Evolutionary conservation across 2,329 filamentous ascomycete genomes (phyloP).

Genomic region (Apiospora marii): DNA sequence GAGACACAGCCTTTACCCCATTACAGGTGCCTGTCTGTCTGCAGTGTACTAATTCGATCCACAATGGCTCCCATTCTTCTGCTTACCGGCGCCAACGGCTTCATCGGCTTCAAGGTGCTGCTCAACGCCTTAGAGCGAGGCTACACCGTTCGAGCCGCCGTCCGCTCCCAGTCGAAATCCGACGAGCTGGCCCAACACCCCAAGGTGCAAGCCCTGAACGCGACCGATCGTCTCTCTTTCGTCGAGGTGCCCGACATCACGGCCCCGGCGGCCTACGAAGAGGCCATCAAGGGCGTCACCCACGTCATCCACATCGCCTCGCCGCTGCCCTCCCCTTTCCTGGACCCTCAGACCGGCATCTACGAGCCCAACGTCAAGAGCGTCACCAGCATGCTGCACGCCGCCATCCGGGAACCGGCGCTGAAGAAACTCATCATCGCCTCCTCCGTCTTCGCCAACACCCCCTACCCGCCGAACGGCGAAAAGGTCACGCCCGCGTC

Average conservation of each 20-base stretch:
- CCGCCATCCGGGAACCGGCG: slow-evolving; percentile 42
- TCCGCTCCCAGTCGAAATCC: slow-evolving; percentile 34
- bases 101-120: slow-evolving; percentile 41
- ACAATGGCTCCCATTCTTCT: slow-evolving; percentile 31
- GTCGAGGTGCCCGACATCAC: slow-evolving; percentile 48
- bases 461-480: slow-evolving; percentile 27
- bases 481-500: slow-evolving; percentile 25
- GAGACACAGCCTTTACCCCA: background rate
- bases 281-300: slow-evolving; percentile 47
- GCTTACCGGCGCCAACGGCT: slow-evolving; percentile 43
- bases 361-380: slow-evolving; percentile 45
- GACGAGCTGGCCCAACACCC: background rate
- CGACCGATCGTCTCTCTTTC: slow-evolving; percentile 33
- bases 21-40: background rate
- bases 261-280: slow-evolving; percentile 47
- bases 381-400: slow-evolving; percentile 46
- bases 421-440: slow-evolving; percentile 54
- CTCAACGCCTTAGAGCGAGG: slow-evolving; percentile 36
- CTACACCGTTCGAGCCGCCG: slow-evolving; percentile 41
- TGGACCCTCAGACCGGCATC: slow-evolving; percentile 33
- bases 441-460: slow-evolving; percentile 39
- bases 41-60: background rate
- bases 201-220: slow-evolving; percentile 23
- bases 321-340: slow-evolving; percentile 39
- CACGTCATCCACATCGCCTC: slow-evolving; percentile 47